Evolutionary conservation across 352 stramenopile species (phyloP), one percentile per base, ranked within the genome.

Genomic region (Phytophthora brassicae): DNA sequence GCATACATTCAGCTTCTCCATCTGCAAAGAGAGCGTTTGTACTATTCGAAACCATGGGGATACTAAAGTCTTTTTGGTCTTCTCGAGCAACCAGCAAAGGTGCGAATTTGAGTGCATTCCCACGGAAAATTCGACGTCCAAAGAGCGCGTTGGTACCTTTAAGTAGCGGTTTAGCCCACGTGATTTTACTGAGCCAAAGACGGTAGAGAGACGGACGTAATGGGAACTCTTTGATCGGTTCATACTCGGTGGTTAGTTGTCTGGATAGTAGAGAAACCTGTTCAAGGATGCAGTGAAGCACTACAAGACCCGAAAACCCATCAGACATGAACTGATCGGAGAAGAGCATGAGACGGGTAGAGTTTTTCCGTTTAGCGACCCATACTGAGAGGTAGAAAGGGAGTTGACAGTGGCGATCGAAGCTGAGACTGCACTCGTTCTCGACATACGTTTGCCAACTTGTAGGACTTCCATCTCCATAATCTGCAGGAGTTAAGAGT

Each of bases 261-360:
- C 50, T 59, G 4, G 66, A 60, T 4, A 74, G 66, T 8, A 19
- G 28, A 3, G 66, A 51, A n/a, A 74, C 45, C 38, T 68, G 60
- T 55, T 78, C 56, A 6, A 84, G 38, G 26, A 83, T 45, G 50
- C 73, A 59, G 62, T 86, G 66, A 12, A 86, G 42, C 4, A 79
- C 41, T 2, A 60, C 54, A 35, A 62, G 71, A 4, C 74, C 72
- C 2, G 77, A 81, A 24, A 46, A 70, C 16, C 68, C 74, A 43
- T 86, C 77, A 3, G 68, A 74, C 49, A 74, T 66, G 52, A 71
- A 80, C 46, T 86, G 71, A 39, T 86, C 77, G 22, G 68, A 75
- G 62, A 81, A 76, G 23, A 86, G 58, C 44, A 82, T 64, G 22
- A 84, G 22, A 0, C 74, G 68, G 19, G 62, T 64, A 6, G 44